Percentiles rank a stretch among this genome's conserved stretches.
Evolutionary conservation across 768 basidiomycete species (phyloP).

Genomic region (Hortiboletus campestris): DNA sequence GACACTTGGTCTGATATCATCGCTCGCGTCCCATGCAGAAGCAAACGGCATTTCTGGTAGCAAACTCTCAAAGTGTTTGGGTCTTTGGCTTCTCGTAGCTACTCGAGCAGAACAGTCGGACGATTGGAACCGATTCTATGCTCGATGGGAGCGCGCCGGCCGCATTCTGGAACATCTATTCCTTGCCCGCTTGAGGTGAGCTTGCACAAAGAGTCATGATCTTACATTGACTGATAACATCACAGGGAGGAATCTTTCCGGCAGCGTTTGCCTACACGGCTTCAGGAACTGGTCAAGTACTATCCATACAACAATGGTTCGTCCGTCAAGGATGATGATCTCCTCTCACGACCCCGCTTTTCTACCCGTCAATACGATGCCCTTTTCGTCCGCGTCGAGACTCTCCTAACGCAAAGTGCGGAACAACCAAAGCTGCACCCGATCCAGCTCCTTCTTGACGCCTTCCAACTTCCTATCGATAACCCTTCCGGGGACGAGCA

Average conservation of each 20-base stretch:
- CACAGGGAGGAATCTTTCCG: constrained; percentile 56
- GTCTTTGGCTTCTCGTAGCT: constrained; percentile 66
- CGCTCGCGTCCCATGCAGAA: constrained; percentile 70
- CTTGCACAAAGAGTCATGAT: constrained; percentile 5
- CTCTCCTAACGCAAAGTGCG: constrained; percentile 41
- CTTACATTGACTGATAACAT: constrained; percentile 2
- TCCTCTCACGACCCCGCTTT: constrained; percentile 64
- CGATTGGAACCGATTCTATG: constrained; percentile 65
- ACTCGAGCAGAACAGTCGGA: constrained; percentile 48
- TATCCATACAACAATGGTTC: constrained; percentile 57
- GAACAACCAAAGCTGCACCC: constrained; percentile 49
- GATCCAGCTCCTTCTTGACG: constrained; percentile 59
- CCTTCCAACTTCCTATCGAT: constrained; percentile 44
- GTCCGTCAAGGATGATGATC: constrained; percentile 34
- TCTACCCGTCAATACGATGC: constrained; percentile 65
- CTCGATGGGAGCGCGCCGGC: constrained; percentile 71
- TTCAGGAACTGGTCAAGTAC: constrained; percentile 64
- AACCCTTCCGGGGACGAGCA: constrained; percentile 36
- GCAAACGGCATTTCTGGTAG: constrained; percentile 73
- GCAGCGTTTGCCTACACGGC: constrained; percentile 63
- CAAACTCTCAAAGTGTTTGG: constrained; percentile 70
- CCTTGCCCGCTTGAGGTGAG: constrained; percentile 66
- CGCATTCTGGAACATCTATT: constrained; percentile 76
- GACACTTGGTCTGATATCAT: constrained; percentile 62
- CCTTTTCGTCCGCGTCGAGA: constrained; percentile 64